A percentile compares a stretch with the other conserved stretches of the same genome.
Conservation (phyloP, 192 early-diverging fungal genomes). For the Umbelopsis sp. region DNA sequence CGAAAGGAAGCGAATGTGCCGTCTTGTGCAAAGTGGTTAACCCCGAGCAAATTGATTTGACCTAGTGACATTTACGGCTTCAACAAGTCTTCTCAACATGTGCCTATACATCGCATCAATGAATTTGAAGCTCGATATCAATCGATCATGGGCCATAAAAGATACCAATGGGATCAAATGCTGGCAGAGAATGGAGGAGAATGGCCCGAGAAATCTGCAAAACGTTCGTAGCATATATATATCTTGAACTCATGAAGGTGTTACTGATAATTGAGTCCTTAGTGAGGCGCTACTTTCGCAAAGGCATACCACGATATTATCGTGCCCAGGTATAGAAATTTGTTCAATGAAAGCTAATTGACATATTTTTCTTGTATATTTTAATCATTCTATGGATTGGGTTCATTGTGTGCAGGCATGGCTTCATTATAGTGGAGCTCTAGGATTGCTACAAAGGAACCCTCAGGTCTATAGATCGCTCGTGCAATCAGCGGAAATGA, state of each 20-base stretch:
- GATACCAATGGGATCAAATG: conserved; percentile 6
- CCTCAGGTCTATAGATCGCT: conserved; percentile 3
- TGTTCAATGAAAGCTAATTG: neutral
- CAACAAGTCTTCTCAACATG: neutral
- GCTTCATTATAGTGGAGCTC: conserved; percentile 6
- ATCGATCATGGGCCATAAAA: neutral
- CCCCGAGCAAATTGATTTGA: neutral
- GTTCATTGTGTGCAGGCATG: neutral
- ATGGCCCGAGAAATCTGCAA: neutral
- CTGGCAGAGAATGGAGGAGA: neutral
- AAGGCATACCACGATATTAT: neutral
- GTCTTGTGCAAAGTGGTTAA: too few species aligned
- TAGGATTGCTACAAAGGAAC: neutral
- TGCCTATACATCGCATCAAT: neutral
- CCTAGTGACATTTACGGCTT: conserved; percentile 5
- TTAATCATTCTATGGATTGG: too few species aligned
- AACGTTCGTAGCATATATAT: neutral
- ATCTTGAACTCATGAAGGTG: too few species aligned
- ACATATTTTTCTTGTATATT: neutral
- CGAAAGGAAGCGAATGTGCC: too few species aligned
- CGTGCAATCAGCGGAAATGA: neutral
- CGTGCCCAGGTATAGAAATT: neutral
- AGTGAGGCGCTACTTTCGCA: conserved; percentile 4
- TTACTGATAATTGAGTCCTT: neutral
- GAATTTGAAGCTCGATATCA: conserved; percentile 19